Conservation (phyloP, 805 yeast genomes). For the Tetrapisispora namnaoensis region DNA sequence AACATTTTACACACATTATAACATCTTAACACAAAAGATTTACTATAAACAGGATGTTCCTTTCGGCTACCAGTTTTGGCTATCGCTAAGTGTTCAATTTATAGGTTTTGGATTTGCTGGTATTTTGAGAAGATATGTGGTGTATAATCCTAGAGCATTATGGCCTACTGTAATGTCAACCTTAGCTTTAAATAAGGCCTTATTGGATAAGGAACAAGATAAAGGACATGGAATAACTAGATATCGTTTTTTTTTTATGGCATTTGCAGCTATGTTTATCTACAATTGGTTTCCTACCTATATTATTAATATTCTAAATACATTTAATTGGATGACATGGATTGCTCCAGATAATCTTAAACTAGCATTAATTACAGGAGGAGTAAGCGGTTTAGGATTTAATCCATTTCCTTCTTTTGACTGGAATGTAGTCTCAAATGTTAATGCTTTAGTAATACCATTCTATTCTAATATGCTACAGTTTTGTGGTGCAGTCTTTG, state of each 20-base stretch:
- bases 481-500: slow-evolving; percentile 29
- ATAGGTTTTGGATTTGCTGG: slow-evolving; percentile 64
- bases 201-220: slow-evolving; percentile 29
- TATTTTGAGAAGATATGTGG: slow-evolving; percentile 45
- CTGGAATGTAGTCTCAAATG: slow-evolving; percentile 35
- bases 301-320: slow-evolving; percentile 33
- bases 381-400: slow-evolving; percentile 37
- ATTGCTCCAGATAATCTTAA: slow-evolving; percentile 41
- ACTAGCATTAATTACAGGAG: slow-evolving; percentile 42
- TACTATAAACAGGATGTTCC: slow-evolving; percentile 26
- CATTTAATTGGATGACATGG: slow-evolving; percentile 51
- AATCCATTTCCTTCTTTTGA: slow-evolving; percentile 48
- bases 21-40: slow-evolving; percentile 29
- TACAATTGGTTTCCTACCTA: slow-evolving; percentile 41
- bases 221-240: slow-evolving; percentile 29
- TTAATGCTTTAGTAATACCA: slow-evolving; percentile 36
- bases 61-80: slow-evolving; percentile 44
- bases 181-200: slow-evolving; percentile 40
- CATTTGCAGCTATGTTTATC: slow-evolving; percentile 28
- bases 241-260: slow-evolving; percentile 29
- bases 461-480: slow-evolving; percentile 30
- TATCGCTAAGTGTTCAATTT: slow-evolving; percentile 47
- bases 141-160: slow-evolving; percentile 41
- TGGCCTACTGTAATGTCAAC: slow-evolving; percentile 48
- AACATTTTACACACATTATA: slow-evolving; percentile 29